Evolutionary conservation across 2,329 filamentous ascomycete species (phyloP).

Genomic region (Ceratocystis harringtonii): DNA sequence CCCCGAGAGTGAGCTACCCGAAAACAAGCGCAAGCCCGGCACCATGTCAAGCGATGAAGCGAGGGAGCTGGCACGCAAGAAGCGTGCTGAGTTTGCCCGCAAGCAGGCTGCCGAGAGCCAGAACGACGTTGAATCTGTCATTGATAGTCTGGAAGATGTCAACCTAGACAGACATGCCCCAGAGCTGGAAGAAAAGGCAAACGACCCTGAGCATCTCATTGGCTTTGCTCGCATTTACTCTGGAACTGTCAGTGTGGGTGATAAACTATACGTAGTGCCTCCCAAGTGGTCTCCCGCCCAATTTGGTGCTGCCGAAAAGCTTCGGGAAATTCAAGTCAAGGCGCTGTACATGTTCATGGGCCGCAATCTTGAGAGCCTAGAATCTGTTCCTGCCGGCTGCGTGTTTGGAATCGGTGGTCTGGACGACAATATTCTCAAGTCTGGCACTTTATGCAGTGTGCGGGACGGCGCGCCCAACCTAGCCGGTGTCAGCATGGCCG

Average conservation of each 20-base stretch:
- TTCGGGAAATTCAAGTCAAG: constrained; percentile 69
- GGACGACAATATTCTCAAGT: constrained; percentile 88
- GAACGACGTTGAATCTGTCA: constrained; percentile 24
- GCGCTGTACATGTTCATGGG: constrained; percentile 95
- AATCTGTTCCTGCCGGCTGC: constrained; percentile 78
- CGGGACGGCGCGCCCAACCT: constrained; percentile 78
- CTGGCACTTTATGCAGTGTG: constrained; percentile 80
- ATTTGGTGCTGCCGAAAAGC: constrained; percentile 55
- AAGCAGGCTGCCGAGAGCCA: constrained; percentile 48
- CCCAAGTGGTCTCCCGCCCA: constrained; percentile 83
- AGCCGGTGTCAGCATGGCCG: constrained; percentile 64
- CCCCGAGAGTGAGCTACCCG: constrained; percentile 77
- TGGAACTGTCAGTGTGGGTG: constrained; percentile 74
- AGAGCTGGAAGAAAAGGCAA: constrained; percentile 39
- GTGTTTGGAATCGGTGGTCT: constrained; percentile 91
- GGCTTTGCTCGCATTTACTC: constrained; percentile 92
- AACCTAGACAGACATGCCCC: constrained; percentile 40
- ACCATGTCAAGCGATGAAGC: constrained; percentile 81
- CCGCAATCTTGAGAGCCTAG: constrained; percentile 65
- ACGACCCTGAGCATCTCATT: constrained; percentile 74
- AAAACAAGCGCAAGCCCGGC: constrained; percentile 60
- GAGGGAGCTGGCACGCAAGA: constrained; percentile 69
- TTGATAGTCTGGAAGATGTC: constrained; percentile 23
- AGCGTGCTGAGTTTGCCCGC: constrained; percentile 73
- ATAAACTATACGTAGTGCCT: constrained; percentile 77